Conservation (phyloP, 495 filamentous ascomycete genomes). For the Darksidea phi region DNA sequence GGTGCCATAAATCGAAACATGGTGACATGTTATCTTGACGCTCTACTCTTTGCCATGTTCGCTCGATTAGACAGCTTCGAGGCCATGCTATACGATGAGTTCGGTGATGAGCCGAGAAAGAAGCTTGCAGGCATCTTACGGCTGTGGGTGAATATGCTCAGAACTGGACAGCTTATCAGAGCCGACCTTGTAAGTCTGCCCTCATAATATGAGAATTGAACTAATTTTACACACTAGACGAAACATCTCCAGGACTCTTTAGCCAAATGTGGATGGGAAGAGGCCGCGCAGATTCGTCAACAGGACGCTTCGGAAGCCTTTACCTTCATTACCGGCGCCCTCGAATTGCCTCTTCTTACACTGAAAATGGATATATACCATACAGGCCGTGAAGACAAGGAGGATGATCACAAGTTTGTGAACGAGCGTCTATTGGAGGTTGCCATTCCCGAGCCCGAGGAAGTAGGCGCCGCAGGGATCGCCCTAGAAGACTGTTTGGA, state of each 20-base stretch:
- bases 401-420: constrained; percentile 89
- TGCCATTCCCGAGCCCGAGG: constrained; percentile 67
- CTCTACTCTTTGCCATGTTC: constrained; percentile 97
- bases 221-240: constrained; percentile 59
- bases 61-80: constrained; percentile 86
- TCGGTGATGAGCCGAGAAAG: constrained; percentile 66
- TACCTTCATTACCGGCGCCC: constrained; percentile 83
- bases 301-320: constrained; percentile 97
- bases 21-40: constrained; percentile 89
- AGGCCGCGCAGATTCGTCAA: constrained; percentile 71
- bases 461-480: constrained; percentile 55
- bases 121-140: constrained; percentile 72
- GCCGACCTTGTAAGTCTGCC: constrained; percentile 70
- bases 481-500: constrained; percentile 89
- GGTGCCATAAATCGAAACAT: constrained; percentile 83
- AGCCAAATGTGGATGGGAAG: constrained; percentile 87
- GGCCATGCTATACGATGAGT: constrained; percentile 74
- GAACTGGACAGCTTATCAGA: constrained; percentile 79
- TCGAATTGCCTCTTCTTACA: constrained; percentile 84
- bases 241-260: constrained; percentile 77
- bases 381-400: constrained; percentile 74
- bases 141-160: constrained; percentile 89
- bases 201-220: neutral
- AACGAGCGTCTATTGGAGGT: constrained; percentile 91
- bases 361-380: constrained; percentile 95